Evolutionary conservation across 2,329 filamentous ascomycete species (phyloP), one percentile per base, ranked within the genome.

Genomic region (Calonectria hongkongensis): DNA sequence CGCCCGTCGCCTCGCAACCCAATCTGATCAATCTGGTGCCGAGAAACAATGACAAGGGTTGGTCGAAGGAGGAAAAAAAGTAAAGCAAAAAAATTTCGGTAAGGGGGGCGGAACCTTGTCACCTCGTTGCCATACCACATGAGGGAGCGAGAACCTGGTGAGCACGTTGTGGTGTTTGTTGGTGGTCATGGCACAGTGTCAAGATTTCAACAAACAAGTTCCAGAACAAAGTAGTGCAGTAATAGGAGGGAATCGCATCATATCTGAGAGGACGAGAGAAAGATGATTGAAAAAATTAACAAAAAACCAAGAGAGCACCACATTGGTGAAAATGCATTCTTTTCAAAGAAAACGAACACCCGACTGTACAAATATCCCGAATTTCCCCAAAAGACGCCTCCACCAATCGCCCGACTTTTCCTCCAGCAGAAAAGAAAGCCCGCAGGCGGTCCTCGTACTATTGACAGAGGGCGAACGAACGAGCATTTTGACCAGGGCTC

Each of bases 351-450:
- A 79, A 74, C 74, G 75, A 70, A 75, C 75, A 76, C 73, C 78
- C 77, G 72, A 79, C 74, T 79, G 77, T 80, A 80, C 78, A 80
- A 74, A 79, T 80, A 80, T 76, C 78, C 73, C 77, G 70, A 68
- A 68, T 75, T 72, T 79, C 77, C 73, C 76, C 76, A 73, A 75
- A 81, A 81, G 79, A 81, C 75, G 78, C 80, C 79, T 79, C 78
- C 78, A 75, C 76, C 74, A 78, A 78, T 80, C 76, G 73, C 78
- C 78, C 77, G 76, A 75, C 74, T 80, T 79, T 80, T 79, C 78
- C 77, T 79, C 78, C 78, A 75, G 70, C 77, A 76, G 71, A 73
- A 79, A 76, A 78, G 73, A 79, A 78, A 79, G 76, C 72, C 76
- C 75, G 73, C 78, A 76, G 78, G 75, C 72, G 72, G 74, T 78